A percentile compares a stretch with the other conserved stretches of the same genome.
Evolutionary conservation across 441 rosid genomes (phyloP).

Genomic region (Corymbia calophylla): DNA sequence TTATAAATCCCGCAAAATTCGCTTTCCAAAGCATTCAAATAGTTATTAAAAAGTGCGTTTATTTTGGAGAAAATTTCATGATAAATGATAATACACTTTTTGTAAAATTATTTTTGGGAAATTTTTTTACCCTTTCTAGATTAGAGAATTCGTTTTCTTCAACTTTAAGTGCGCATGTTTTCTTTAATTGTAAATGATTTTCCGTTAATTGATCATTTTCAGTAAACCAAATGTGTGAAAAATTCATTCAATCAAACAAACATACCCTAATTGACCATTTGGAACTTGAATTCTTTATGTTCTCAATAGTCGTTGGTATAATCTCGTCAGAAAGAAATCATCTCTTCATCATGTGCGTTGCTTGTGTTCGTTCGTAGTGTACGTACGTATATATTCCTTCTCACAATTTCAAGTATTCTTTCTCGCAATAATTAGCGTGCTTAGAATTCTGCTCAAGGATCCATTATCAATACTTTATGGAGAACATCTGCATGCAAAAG

Average conservation of each 20-base stretch:
- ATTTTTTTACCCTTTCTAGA: not conserved
- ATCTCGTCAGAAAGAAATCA: not conserved
- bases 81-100: too few species aligned
- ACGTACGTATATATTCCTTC: not conserved
- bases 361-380: not conserved
- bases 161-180: not conserved
- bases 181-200: not conserved
- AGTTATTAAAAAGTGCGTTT: not conserved
- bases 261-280: not conserved
- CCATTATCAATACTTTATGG: too few species aligned
- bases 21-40: not conserved
- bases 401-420: not conserved
- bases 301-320: not conserved
- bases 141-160: not conserved
- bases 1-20: not conserved
- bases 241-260: not conserved
- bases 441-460: not conserved
- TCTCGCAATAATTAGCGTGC: not conserved
- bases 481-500: too few species aligned
- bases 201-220: not conserved
- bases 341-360: not conserved
- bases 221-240: fast-evolving
- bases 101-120: not conserved
- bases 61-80: not conserved
- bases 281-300: not conserved